Percentiles rank a stretch among this genome's conserved stretches.
These are phyloP conservation scores for Amanita thiersii DNA, from an alignment of 768 basidiomycete genomes.

Conservation along the genomic window DNA sequence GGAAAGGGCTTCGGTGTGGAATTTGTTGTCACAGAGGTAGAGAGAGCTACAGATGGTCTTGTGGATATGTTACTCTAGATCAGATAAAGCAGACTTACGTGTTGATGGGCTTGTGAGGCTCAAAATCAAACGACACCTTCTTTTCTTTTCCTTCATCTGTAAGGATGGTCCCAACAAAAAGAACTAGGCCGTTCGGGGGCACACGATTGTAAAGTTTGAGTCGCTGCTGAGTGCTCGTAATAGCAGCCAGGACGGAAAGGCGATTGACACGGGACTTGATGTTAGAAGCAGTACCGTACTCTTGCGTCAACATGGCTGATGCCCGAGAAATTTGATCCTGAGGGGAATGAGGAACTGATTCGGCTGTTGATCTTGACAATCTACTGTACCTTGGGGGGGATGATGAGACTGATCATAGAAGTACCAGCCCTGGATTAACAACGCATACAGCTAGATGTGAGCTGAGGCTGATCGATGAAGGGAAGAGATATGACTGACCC, in stretches of 20 bases:
- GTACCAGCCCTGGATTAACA: slow-evolving; percentile 68
- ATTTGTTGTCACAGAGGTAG: slow-evolving; percentile 99
- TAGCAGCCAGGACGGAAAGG: slow-evolving; percentile 94
- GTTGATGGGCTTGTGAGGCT: slow-evolving; percentile 98
- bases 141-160: slow-evolving; percentile 99
- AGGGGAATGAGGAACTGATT: slow-evolving; percentile 10
- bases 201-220: slow-evolving; percentile 96
- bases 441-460: slow-evolving; percentile 14
- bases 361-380: slow-evolving; percentile 11
- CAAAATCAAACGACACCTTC: slow-evolving; percentile 97
- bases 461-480: slow-evolving; percentile 13
- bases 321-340: slow-evolving; percentile 93
- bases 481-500: slow-evolving; percentile 39
- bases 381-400: slow-evolving; percentile 77
- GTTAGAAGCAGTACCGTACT: slow-evolving; percentile 98
- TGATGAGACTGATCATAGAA: slow-evolving; percentile 97
- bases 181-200: slow-evolving; percentile 92
- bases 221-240: slow-evolving; percentile 96
- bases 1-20: slow-evolving; percentile 95
- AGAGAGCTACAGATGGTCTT: slow-evolving; percentile 54
- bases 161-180: slow-evolving; percentile 96
- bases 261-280: slow-evolving; percentile 99
- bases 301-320: slow-evolving; percentile 94
- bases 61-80: slow-evolving; percentile 5
- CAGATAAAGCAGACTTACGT: slow-evolving; percentile 51